These are phyloP conservation scores for Starmerella apicola DNA, from an alignment of 805 yeast genomes.

Conservation along the genomic window DNA sequence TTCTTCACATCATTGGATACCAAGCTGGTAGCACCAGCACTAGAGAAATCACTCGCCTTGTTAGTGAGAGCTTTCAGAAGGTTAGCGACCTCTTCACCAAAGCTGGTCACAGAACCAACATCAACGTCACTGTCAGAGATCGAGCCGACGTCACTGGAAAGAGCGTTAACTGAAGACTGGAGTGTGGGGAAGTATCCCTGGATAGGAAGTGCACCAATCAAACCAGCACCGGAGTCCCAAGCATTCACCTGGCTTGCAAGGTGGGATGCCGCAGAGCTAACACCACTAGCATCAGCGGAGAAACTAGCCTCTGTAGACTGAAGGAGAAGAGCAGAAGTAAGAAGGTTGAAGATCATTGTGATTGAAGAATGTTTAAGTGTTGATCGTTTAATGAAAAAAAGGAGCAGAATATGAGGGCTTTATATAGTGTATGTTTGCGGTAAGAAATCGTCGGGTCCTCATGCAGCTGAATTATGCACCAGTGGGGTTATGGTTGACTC, in stretches of 20 bases:
- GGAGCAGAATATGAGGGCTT: no score
- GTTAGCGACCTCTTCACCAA: constrained; percentile 12
- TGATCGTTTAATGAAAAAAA: no score
- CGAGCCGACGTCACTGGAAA: constrained; percentile 8
- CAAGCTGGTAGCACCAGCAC: constrained; percentile 20
- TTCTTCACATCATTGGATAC: constrained; percentile 20
- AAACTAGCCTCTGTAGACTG: constrained; percentile 9
- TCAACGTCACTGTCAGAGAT: constrained; percentile 11
- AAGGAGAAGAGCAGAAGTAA: constrained; percentile 10
- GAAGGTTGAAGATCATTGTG: constrained; percentile 11
- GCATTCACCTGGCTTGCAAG: constrained; percentile 15
- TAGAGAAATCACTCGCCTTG: constrained; percentile 21
- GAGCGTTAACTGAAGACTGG: constrained; percentile 15
- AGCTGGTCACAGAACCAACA: constrained; percentile 5
- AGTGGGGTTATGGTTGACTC: no score
- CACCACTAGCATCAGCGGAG: constrained; percentile 10
- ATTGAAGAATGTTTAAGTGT: neutral
- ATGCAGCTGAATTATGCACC: no score
- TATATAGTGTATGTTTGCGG: no score
- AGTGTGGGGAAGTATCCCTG: constrained; percentile 21
- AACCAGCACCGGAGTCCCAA: neutral
- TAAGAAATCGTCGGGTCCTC: no score
- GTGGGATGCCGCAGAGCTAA: constrained; percentile 8
- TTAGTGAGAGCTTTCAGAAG: constrained; percentile 19
- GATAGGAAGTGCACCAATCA: constrained; percentile 24